Conservation (phyloP, 1,284 basidiomycete genomes). For the Malassezia cuniculi region DNA sequence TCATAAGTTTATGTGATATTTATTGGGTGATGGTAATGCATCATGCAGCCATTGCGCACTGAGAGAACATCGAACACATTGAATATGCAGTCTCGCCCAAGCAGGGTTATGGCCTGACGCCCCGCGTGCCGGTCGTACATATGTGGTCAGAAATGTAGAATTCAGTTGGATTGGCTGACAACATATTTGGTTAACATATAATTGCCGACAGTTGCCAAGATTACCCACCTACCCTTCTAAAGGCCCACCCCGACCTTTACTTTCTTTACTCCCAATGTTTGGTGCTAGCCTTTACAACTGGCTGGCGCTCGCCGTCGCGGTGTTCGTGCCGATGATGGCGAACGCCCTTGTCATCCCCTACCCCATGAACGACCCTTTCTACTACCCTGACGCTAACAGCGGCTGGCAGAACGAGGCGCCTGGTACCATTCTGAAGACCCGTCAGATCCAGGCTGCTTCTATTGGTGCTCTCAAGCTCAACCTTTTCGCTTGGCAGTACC, state of each 20-base stretch:
- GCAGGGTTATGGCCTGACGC: too few relatives aligned
- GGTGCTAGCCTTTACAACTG: conserved; percentile 6
- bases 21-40: too few relatives aligned
- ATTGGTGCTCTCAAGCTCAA: conserved; percentile 15
- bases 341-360: conserved; percentile 4
- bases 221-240: not conserved
- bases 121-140: too few relatives aligned
- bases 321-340: conserved; percentile 6
- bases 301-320: conserved; percentile 11
- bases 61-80: too few relatives aligned
- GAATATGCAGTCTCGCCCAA: too few relatives aligned
- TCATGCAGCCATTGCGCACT: too few relatives aligned
- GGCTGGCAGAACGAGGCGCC: conserved; percentile 12
- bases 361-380: conserved; percentile 14
- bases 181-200: too few relatives aligned
- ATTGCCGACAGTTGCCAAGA: too few relatives aligned
- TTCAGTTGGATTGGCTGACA: too few relatives aligned
- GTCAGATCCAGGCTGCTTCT: conserved; percentile 22
- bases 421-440: conserved; percentile 24
- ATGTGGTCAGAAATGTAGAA: too few relatives aligned
- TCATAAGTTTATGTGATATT: too few relatives aligned
- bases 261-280: conserved; percentile 5
- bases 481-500: conserved; percentile 19
- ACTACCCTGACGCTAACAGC: conserved; percentile 10
- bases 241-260: not conserved